Percentiles rank a stretch among this genome's conserved stretches.
These are phyloP conservation scores for Cladosporium velox DNA, from an alignment of 2,329 filamentous ascomycete genomes.

Conservation along the genomic window DNA sequence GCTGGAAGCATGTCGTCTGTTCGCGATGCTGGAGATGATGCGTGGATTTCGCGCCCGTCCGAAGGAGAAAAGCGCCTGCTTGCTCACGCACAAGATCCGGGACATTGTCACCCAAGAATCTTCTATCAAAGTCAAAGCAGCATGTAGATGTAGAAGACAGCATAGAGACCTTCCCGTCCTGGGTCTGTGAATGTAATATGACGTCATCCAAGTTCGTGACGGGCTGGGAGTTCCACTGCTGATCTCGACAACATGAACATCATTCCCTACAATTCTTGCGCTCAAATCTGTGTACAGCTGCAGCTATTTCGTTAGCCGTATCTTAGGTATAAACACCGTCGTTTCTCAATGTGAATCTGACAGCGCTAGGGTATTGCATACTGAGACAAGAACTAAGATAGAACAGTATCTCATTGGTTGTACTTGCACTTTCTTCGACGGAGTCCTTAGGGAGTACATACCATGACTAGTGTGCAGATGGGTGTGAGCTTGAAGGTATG, in stretches of 20 bases:
- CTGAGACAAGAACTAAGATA: neutral
- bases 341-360: neutral
- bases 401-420: neutral
- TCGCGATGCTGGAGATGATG: neutral
- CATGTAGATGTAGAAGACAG: neutral
- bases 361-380: neutral
- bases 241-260: too few species aligned
- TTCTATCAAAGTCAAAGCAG: neutral
- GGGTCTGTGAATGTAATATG: neutral
- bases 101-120: neutral
- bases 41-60: neutral
- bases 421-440: neutral
- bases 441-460: neutral
- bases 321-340: neutral
- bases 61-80: neutral
- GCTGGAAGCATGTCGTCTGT: neutral
- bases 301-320: neutral
- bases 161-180: neutral
- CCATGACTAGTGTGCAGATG: neutral
- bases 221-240: too few species aligned
- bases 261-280: too few species aligned
- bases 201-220: neutral
- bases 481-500: too few species aligned
- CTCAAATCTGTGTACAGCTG: neutral
- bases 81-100: neutral